A percentile compares a stretch with the other conserved stretches of the same genome.
Evolutionary conservation across 2,329 filamentous ascomycete genomes (phyloP).

Genomic region (Plectosphaerella plurivora): DNA sequence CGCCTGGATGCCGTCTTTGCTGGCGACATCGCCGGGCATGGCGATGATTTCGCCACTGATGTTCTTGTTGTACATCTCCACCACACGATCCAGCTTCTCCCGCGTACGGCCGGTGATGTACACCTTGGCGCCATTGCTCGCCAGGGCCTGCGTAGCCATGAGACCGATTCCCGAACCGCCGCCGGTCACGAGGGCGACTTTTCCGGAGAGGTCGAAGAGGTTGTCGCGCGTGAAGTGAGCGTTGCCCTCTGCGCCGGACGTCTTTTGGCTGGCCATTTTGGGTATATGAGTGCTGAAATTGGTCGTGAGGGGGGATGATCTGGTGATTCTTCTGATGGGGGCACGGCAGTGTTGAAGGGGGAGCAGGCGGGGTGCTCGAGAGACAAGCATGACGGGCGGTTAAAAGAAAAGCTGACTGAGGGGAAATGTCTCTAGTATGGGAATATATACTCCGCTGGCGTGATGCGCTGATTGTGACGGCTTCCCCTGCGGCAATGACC

Average conservation of each 20-base stretch:
- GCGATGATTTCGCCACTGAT: slow-evolving; percentile 52
- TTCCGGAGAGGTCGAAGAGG: slow-evolving; percentile 37
- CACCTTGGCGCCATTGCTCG: slow-evolving; percentile 63
- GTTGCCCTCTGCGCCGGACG: slow-evolving; percentile 15
- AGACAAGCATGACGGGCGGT: too few relatives aligned
- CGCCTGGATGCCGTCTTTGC: slow-evolving; percentile 52
- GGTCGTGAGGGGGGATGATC: too few relatives aligned
- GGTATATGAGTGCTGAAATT: neutral
- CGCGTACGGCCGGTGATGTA: slow-evolving; percentile 65
- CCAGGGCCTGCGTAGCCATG: slow-evolving; percentile 65
- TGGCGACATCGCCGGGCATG: slow-evolving; percentile 58
- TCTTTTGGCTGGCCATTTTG: slow-evolving; percentile 10
- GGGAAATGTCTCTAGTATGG: too few relatives aligned
- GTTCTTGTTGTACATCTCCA: slow-evolving; percentile 51
- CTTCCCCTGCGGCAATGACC: too few relatives aligned
- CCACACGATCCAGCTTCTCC: slow-evolving; percentile 58
- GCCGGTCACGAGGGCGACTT: slow-evolving; percentile 40
- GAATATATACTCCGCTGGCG: too few relatives aligned
- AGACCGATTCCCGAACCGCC: slow-evolving; percentile 62
- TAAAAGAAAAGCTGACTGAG: too few relatives aligned
- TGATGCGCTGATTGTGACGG: too few relatives aligned
- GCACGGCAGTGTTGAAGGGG: too few relatives aligned
- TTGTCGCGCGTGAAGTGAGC: slow-evolving; percentile 26
- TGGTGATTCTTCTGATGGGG: too few relatives aligned
- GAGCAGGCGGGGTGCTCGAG: too few relatives aligned